A percentile compares a stretch with the other conserved stretches of the same genome.
These are phyloP conservation scores for Hypsizygus marmoreus DNA, from an alignment of 768 basidiomycete genomes.

Conservation along the genomic window DNA sequence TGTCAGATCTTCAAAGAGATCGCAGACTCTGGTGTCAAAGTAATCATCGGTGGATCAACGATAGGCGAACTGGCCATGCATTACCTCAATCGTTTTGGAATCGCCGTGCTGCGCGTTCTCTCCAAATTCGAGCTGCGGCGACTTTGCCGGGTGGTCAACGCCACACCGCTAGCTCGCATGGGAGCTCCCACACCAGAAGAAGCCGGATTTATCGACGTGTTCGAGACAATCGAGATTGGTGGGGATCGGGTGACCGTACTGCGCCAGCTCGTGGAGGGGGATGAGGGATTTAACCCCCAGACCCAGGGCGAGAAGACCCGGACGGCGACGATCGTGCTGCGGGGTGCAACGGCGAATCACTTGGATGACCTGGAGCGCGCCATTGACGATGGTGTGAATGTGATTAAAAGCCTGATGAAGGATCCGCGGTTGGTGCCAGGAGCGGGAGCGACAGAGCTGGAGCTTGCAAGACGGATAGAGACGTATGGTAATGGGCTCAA, in stretches of 20 bases:
- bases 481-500: constrained; percentile 85
- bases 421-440: constrained; percentile 90
- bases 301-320: constrained; percentile 68
- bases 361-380: constrained; percentile 96
- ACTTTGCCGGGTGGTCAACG: constrained; percentile 92
- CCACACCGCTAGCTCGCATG: constrained; percentile 93
- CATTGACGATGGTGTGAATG: constrained; percentile 95
- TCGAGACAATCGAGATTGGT: constrained; percentile 95
- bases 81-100: constrained; percentile 91
- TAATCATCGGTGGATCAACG: constrained; percentile 90
- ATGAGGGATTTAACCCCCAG: constrained; percentile 59
- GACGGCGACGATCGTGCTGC: constrained; percentile 92
- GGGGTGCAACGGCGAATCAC: constrained; percentile 93
- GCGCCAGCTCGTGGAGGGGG: constrained; percentile 73
- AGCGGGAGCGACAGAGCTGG: constrained; percentile 92
- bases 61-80: constrained; percentile 96
- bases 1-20: constrained; percentile 93
- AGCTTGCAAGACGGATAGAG: constrained; percentile 84
- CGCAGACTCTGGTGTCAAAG: constrained; percentile 90
- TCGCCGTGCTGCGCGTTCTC: constrained; percentile 95
- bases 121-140: constrained; percentile 98
- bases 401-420: constrained; percentile 90
- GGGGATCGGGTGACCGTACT: constrained; percentile 98
- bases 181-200: constrained; percentile 97
- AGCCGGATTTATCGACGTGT: constrained; percentile 89